Percentiles rank a stretch among this genome's conserved stretches.
These are phyloP conservation scores for Beta macrorhiza DNA, from an alignment of 179 eudicot species.

Conservation along the genomic window DNA sequence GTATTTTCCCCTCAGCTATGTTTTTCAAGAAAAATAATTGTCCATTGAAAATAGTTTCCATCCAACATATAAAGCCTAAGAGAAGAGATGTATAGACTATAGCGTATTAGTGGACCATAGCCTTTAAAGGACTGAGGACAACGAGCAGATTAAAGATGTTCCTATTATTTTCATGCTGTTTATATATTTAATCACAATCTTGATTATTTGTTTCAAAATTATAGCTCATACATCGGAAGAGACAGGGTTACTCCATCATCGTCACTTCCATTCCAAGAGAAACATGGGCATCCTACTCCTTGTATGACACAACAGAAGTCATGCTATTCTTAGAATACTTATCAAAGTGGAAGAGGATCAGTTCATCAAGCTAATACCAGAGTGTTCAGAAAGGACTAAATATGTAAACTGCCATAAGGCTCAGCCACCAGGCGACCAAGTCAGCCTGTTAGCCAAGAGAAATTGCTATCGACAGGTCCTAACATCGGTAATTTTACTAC, in stretches of 20 bases:
- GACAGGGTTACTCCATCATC: slow-evolving; percentile 59
- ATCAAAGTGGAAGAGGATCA: slow-evolving; percentile 44
- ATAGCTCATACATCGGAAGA: slow-evolving; percentile 50
- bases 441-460: slow-evolving; percentile 2
- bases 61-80: too few species aligned
- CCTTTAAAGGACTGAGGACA: too few species aligned
- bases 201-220: not conserved
- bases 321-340: slow-evolving; percentile 50
- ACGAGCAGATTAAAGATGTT: not conserved
- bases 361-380: slow-evolving; percentile 3
- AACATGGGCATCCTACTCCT: slow-evolving; percentile 62
- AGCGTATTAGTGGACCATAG: not conserved
- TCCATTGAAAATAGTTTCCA: too few species aligned
- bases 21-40: too few species aligned
- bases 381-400: not conserved
- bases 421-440: not conserved
- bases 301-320: slow-evolving; percentile 64
- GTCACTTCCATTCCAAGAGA: slow-evolving; percentile 65
- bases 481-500: not conserved
- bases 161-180: not conserved
- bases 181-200: not conserved
- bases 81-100: not conserved
- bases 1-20: too few species aligned
- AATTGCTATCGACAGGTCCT: not conserved
- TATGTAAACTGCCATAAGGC: not conserved